Evolutionary conservation across 805 yeast species (phyloP), one percentile per base, ranked within the genome.

Genomic region (Hemisphaericaspora nanyangensis): DNA sequence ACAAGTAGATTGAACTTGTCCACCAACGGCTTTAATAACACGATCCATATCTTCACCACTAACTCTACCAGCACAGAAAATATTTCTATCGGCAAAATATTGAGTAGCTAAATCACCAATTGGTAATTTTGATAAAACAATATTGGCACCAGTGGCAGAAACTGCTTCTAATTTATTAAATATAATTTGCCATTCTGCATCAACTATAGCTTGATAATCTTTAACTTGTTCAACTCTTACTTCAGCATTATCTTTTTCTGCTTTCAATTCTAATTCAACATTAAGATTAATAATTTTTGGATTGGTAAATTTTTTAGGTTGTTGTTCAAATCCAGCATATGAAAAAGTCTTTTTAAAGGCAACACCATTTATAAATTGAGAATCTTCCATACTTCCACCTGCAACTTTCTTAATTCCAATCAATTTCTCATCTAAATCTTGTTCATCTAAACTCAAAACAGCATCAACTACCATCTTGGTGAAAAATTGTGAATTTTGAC

Each of bases 51-150:
- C 99, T 51, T 88, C 96, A 29, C 76, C 48, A 8, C 89, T 63
- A 12, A 93, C 96, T 61, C 99, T 77, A 43, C 99, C 99, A 11
- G 99, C 99, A 70, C 99, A 93, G 68, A 93, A 93, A 37, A 93
- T 84, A 58, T 85, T 79, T 60, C 98, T 76, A 63, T 93, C 99
- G 26, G 99, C 99, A 63, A 93, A 93, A 65, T 76, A 93, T 68
- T 93, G 99, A 7, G 99, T 93, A n/a, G 99, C 99, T 60, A 93
- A 75, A 65, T 93, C 99, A 48, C 99, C 99, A 58, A 93, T 93
- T 40, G 99, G 99, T 53, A 93, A 73, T 60, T 89, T 89, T 13
- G 97, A 90, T 45, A 93, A 76, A 30, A 93, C 96, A 40, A 93
- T 87, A 56, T 87, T 82, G 25, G 96, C 96, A 18, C 98, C 98